Base-by-base conservation (phyloP, 305 asterid genomes). In the Fraxinus sp. region DNA sequence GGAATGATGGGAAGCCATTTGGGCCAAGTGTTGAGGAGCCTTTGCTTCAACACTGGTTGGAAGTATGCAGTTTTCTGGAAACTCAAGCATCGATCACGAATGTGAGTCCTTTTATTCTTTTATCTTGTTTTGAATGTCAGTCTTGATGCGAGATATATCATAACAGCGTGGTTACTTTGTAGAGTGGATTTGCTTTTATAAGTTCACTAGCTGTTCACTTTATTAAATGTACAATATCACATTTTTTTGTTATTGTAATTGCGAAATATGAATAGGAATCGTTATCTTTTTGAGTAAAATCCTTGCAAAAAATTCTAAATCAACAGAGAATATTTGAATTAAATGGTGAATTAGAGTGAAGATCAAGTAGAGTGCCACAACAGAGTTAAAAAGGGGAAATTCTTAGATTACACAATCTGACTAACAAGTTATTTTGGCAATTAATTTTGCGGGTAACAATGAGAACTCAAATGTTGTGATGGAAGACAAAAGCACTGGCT, bases 61-160 rank as follows among this genome's bases (percentile, higher is more conserved):
- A 91, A 89, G 78, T 94, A 94, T 87, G 97, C 98, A 74, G 94
- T 93, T 84, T 93, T 96, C 83, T 96, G 99, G 99, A 94, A 93
- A 90, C 95, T 94, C 86, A 88, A 89, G 79, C 97, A 91, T 79
- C 92, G 87, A 79, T 82, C 94, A 46, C 91, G 90, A 87, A 90
- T 90, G 99, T 96, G 90, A 93, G 99, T 90, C 79, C 76, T 86
- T 79, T 85, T 78, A 62, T 74, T 76, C 76, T 22, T 74, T 82
- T 46, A 52, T 74, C 78, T 76, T 49, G 16, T 24, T 82, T 30
- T 81, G 83, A 78, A 79, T 20, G 32, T 0, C 9, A 78, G 64
- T 74, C 32, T 59, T 81, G 77, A 11, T 77, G 26, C 11, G 1
- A 49, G 33, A 26, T 46, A 20, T 26, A 46, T 80, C 37, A 13